Conservation (phyloP, 106 monocot species). For the Dendrobium huoshanense region DNA sequence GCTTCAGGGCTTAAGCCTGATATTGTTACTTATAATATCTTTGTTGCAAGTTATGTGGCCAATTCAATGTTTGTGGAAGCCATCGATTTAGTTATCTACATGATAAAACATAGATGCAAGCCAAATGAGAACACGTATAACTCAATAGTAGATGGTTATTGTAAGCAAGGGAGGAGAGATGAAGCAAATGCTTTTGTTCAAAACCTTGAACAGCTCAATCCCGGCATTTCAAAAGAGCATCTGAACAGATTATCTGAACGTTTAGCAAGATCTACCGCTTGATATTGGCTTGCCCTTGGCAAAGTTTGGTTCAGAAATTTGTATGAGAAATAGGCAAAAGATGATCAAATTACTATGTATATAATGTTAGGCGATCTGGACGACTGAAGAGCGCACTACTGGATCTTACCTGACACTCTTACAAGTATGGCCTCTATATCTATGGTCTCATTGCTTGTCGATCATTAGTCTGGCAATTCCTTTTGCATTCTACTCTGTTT, state of each 20-base stretch:
- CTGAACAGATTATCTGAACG: conserved; percentile 34
- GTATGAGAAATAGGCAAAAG: neutral
- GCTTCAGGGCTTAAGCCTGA: conserved; percentile 73
- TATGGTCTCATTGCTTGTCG: neutral
- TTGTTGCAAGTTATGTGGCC: conserved; percentile 70
- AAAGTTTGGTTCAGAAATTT: neutral
- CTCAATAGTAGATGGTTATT: conserved; percentile 65
- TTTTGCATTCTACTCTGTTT: neutral
- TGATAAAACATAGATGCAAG: conserved; percentile 64
- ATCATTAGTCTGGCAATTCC: neutral
- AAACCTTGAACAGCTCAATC: conserved; percentile 49
- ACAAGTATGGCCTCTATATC: neutral
- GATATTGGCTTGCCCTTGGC: neutral
- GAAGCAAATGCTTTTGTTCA: conserved; percentile 60
- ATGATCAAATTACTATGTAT: neutral
- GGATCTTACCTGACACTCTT: no score
- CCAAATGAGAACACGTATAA: conserved; percentile 92
- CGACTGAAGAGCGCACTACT: neutral
- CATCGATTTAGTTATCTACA: conserved; percentile 64
- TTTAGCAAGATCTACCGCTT: conserved; percentile 21
- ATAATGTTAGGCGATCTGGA: conserved; percentile 1
- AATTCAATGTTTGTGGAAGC: conserved; percentile 92
- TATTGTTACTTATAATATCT: conserved; percentile 85
- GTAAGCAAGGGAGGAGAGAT: conserved; percentile 48
- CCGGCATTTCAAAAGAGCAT: conserved; percentile 43